Percentiles rank a stretch among this genome's conserved stretches.
Evolutionary conservation across 257 asterid genomes (phyloP).

Genomic region (Mentha longifolia): DNA sequence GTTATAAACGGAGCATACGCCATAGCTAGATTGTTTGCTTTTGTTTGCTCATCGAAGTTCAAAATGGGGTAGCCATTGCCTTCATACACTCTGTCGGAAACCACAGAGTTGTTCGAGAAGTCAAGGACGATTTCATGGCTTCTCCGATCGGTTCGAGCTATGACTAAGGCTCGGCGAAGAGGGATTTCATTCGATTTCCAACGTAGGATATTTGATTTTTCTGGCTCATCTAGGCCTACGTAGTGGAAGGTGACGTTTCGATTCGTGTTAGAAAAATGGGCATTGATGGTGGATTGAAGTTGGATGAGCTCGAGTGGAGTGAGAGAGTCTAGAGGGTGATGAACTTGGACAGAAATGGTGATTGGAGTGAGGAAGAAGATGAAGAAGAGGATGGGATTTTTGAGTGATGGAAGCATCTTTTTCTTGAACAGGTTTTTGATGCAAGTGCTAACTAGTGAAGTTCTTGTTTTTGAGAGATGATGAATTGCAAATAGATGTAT

Average conservation of each 20-base stretch:
- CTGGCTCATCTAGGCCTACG: conserved; percentile 73
- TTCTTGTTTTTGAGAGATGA: too few species aligned
- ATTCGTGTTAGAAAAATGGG: conserved; percentile 13
- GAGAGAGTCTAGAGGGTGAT: conserved; percentile 63
- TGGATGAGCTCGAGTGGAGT: conserved; percentile 53
- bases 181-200: conserved; percentile 37
- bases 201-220: conserved; percentile 42
- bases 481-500: too few species aligned
- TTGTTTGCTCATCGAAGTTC: conserved; percentile 44
- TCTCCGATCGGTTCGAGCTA: conserved; percentile 38
- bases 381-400: conserved; percentile 23
- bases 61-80: conserved; percentile 66
- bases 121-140: conserved; percentile 58
- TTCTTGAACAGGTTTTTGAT: neutral
- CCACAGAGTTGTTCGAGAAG: conserved; percentile 32
- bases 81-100: conserved; percentile 40
- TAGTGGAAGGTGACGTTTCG: conserved; percentile 57
- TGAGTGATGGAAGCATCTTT: conserved; percentile 5
- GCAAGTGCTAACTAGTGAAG: neutral
- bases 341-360: conserved; percentile 25
- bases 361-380: neutral
- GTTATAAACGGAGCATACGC: conserved; percentile 51
- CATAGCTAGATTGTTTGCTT: conserved; percentile 46
- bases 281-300: conserved; percentile 46
- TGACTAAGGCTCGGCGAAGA: conserved; percentile 53